phyloP scores from a whole-genome alignment of 2,329 filamentous ascomycete genomes.

The Botrytis paeoniae region DNA sequence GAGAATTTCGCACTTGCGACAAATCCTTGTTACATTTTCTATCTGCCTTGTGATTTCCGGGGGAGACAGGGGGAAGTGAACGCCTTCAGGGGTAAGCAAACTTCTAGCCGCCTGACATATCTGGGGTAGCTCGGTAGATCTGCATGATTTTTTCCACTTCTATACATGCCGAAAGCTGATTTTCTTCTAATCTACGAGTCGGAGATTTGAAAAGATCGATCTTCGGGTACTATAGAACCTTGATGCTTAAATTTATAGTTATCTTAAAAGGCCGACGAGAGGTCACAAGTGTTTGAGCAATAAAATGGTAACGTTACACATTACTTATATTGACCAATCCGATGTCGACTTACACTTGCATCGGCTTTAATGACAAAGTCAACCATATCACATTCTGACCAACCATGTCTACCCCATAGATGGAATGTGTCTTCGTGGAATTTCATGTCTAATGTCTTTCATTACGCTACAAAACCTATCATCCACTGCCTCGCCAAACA shows the following conservation, averaged over 20 bases:
- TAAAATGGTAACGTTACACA: not conserved
- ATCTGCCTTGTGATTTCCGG: not conserved
- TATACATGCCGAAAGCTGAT: not conserved
- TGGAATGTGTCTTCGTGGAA: not conserved
- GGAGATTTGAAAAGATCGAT: not conserved
- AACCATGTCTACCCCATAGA: not conserved
- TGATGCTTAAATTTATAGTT: not conserved
- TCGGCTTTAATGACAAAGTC: not conserved
- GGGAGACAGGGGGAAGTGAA: not conserved
- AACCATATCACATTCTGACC: not conserved
- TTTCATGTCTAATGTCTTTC: not conserved
- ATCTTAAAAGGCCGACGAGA: not conserved
- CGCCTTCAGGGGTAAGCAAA: not conserved
- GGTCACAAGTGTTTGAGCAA: not conserved
- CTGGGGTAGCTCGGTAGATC: not conserved
- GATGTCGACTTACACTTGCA: not conserved
- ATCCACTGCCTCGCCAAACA: not conserved
- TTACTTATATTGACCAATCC: not conserved
- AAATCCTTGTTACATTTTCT: not conserved
- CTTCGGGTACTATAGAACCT: not conserved
- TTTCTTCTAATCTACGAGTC: not conserved
- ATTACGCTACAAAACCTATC: no score
- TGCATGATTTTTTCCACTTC: not conserved
- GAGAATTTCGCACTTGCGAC: not conserved
- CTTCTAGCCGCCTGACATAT: not conserved